Evolutionary conservation across 73 alveolate genomes (phyloP).

Genomic region (Paramecium octaurelia): DNA sequence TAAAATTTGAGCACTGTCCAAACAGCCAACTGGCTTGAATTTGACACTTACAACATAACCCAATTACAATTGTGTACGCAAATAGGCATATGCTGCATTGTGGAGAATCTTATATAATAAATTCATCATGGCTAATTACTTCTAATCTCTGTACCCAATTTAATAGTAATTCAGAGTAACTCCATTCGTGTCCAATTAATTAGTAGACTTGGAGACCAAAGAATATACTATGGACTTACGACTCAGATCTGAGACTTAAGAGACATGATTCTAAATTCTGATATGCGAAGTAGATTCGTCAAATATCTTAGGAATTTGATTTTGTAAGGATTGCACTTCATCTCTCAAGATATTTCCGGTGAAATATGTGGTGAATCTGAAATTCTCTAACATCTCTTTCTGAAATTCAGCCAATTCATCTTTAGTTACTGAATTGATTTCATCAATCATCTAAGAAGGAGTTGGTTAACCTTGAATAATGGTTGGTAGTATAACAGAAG

Average conservation of each 20-base stretch:
- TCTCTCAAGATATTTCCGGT: conserved; percentile 28
- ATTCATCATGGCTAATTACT: neutral
- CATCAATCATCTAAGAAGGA: conserved; percentile 29
- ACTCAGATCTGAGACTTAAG: neutral
- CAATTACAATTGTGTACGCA: neutral
- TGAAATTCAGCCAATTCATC: neutral
- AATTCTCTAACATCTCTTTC: neutral
- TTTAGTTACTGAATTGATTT: neutral
- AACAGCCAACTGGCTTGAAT: conserved; percentile 33
- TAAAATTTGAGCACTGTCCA: neutral
- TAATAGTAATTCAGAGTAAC: conserved; percentile 18
- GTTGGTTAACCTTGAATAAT: neutral
- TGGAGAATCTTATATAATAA: neutral
- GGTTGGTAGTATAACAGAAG: neutral
- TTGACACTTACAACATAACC: conserved; percentile 34
- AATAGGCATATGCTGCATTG: conserved; percentile 33
- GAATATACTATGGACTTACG: neutral
- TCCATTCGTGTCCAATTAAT: neutral
- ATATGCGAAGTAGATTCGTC: conserved; percentile 3
- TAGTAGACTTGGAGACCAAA: neutral
- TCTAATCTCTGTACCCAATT: conserved; percentile 1
- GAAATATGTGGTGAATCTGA: conserved; percentile 22
- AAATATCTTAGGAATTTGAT: neutral
- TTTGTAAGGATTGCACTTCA: neutral
- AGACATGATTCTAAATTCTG: neutral